Percentiles rank a stretch among this genome's conserved stretches.
Conservation (phyloP, 176 grass and related monocot species). For the Rhipidocladum racemiflorum region DNA sequence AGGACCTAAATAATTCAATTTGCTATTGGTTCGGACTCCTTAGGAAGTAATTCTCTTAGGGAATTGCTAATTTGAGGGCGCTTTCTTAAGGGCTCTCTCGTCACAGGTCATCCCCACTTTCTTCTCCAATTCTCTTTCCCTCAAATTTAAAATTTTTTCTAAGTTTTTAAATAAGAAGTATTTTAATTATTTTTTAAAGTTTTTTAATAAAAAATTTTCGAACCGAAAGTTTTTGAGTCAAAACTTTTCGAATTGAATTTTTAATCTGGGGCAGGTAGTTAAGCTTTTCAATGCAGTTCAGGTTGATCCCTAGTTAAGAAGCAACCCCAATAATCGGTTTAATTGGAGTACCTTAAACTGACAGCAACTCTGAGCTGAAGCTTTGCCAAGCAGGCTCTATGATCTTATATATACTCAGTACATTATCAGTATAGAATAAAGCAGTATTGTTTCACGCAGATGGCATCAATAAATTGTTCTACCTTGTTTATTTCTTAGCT, state of each 20-base stretch:
- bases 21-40: background rate
- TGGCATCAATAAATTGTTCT: conserved; percentile 9
- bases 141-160: too few relatives aligned
- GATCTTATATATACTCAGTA: background rate
- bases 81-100: too few relatives aligned
- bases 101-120: too few relatives aligned
- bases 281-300: conserved; percentile 1
- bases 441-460: background rate
- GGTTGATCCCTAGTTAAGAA: conserved; percentile 20
- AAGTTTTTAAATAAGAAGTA: too few relatives aligned
- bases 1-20: background rate
- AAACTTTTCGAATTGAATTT: background rate
- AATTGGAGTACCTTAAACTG: background rate
- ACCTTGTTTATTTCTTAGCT: background rate
- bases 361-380: background rate
- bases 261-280: background rate
- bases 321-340: background rate
- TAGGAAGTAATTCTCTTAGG: background rate
- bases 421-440: background rate
- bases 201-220: too few relatives aligned
- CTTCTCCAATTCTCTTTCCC: too few relatives aligned
- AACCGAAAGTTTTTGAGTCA: too few relatives aligned
- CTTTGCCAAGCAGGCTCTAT: background rate
- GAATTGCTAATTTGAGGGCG: too few relatives aligned
- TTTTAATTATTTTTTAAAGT: too few relatives aligned